These are phyloP conservation scores for Inga leiocalycina DNA, from an alignment of 306 rosid genomes.

Conservation along the genomic window DNA sequence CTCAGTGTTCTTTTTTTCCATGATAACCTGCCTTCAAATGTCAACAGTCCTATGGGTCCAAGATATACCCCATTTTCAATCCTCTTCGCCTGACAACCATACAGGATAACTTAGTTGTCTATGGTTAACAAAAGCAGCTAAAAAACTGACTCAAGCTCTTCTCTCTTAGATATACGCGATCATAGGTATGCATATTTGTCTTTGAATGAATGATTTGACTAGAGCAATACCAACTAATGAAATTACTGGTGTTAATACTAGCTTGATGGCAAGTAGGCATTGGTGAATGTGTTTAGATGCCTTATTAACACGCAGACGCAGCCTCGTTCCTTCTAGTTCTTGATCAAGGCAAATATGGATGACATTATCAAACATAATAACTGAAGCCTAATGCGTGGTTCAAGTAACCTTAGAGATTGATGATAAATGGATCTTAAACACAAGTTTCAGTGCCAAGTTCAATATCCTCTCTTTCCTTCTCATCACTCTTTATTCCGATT, in stretches of 20 bases:
- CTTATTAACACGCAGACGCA: background rate
- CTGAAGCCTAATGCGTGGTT: background rate
- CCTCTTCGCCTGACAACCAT: slow-evolving; percentile 74
- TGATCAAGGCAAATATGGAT: background rate
- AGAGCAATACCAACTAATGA: slow-evolving; percentile 6
- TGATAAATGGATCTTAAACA: slow-evolving; percentile 7
- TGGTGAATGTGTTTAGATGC: too few species aligned
- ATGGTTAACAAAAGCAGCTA: background rate
- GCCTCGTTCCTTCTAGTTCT: background rate
- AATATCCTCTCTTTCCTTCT: slow-evolving; percentile 3
- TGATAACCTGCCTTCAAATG: slow-evolving; percentile 87
- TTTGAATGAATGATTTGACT: slow-evolving; percentile 16
- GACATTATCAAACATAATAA: background rate
- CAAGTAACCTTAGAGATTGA: slow-evolving; percentile 7
- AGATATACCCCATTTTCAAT: slow-evolving; percentile 90
- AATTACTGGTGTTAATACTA: slow-evolving; percentile 3
- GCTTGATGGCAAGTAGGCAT: slow-evolving; percentile 4
- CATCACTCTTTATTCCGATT: background rate
- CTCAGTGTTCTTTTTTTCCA: slow-evolving; percentile 82
- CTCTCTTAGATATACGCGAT: slow-evolving; percentile 28
- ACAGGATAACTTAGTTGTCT: slow-evolving; percentile 24
- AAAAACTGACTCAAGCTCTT: slow-evolving; percentile 5
- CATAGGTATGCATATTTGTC: background rate
- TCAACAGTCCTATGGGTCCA: slow-evolving; percentile 84
- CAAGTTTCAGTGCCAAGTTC: background rate